Conservation (phyloP, 371 early-diverging fungal species). For the Dinochytrium kinnereticum region DNA sequence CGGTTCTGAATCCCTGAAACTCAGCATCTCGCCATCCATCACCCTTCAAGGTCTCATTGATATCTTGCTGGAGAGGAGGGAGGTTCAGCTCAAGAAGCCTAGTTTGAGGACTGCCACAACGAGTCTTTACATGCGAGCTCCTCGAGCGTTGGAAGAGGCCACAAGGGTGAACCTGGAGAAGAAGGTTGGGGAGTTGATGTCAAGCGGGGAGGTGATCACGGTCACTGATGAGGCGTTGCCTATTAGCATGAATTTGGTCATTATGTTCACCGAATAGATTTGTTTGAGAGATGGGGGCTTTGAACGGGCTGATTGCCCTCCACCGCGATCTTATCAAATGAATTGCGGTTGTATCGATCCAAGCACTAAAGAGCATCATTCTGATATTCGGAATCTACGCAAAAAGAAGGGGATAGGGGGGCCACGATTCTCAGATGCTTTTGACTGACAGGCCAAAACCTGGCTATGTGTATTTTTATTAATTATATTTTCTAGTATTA, state of each 20-base stretch:
- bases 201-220: conserved; percentile 64
- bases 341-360: too few species aligned
- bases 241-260: conserved; percentile 1
- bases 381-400: too few species aligned
- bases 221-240: conserved; percentile 74
- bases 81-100: conserved; percentile 81
- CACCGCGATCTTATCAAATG: too few species aligned
- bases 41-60: conserved; percentile 72
- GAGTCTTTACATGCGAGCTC: conserved; percentile 83
- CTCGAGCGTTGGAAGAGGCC: conserved; percentile 68
- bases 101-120: conserved; percentile 65
- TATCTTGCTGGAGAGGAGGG: conserved; percentile 71
- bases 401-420: too few species aligned
- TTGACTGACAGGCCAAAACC: too few species aligned
- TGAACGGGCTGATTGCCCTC: too few species aligned
- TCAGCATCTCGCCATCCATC: conserved; percentile 14
- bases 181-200: conserved; percentile 63
- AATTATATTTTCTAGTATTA: too few species aligned
- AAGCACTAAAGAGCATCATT: too few species aligned
- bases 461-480: too few species aligned
- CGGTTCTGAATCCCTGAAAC: conserved; percentile 54
- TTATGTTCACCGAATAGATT: too few species aligned
- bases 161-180: conserved; percentile 76
- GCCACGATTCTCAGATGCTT: too few species aligned
- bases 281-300: too few species aligned